Evolutionary conservation across 257 asterid genomes (phyloP), one percentile per base, ranked within the genome.

Genomic region (Scutellaria barbata): DNA sequence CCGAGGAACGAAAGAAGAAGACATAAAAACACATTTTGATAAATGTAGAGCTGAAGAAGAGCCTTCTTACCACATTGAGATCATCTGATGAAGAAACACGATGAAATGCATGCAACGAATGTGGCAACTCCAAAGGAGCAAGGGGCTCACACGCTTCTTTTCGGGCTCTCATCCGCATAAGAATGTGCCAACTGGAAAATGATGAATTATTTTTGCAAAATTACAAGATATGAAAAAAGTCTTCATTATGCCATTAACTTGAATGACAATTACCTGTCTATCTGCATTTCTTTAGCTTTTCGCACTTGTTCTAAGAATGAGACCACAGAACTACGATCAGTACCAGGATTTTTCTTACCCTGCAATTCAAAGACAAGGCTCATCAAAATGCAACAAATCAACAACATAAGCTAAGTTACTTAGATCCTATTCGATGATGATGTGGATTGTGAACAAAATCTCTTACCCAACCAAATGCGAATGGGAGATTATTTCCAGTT

Each of bases 401-500:
- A 46, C 47, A 7, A 13, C 1, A 42, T 63, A 63, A 51, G 10
- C 30, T 56, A 30, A 56, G 5, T 30, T 11, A 20, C 54, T 22
- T 22, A 22, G 41, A 63, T 63, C 11, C 30, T 61, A 41, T 40
- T 61, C 17, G n/a, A 47, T 10, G 22, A 25, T 46, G 58, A 47
- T 65, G 14, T 7, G 22, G 4, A 22, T 16, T 33, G 47, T 62
- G 39, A 62, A 17, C 39, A 9, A 62, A 62, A 10, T 8, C 30
- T 30, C 86, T 73, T 73, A 94, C 98, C 97, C 97, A 94, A 47
- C 97, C 98, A 81, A 94, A 94, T 60, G 97, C 86, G 58, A 88
- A 94, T n/a, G 99, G 98, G 33, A 91, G 96, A 83, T 94, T 94
- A 74, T 94, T 94, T 78, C 99, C 98, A n/a, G 99, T 94, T 80